Evolutionary conservation across 768 basidiomycete genomes (phyloP).

Genomic region (Mrakia hoshinonis): DNA sequence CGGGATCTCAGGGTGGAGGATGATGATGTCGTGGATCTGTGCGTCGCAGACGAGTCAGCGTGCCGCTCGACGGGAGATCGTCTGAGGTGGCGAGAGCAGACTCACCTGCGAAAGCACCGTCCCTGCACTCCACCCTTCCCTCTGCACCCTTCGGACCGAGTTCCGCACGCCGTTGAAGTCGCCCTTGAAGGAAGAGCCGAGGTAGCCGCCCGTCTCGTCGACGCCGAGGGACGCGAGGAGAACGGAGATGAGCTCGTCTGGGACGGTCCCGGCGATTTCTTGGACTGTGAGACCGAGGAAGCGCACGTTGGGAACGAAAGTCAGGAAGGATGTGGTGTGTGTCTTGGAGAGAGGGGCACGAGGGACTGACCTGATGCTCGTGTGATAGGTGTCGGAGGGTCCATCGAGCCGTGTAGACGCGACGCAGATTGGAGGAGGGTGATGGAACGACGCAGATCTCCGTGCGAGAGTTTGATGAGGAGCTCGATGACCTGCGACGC

Average conservation of each 20-base stretch:
- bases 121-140: slow-evolving; percentile 85
- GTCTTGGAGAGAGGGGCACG: no score
- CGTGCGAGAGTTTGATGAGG: slow-evolving; percentile 70
- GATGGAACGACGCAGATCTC: slow-evolving; percentile 92
- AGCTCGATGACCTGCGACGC: slow-evolving; percentile 51
- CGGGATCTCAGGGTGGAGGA: slow-evolving; percentile 70
- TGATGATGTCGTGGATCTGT: slow-evolving; percentile 82
- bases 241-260: slow-evolving; percentile 57
- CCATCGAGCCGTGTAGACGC: slow-evolving; percentile 66
- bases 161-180: slow-evolving; percentile 48
- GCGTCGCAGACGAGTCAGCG: not conserved
- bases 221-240: slow-evolving; percentile 68
- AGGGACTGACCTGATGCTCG: slow-evolving; percentile 51
- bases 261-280: slow-evolving; percentile 94
- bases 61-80: not conserved
- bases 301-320: not conserved
- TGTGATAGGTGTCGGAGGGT: slow-evolving; percentile 65
- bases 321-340: not conserved
- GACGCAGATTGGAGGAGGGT: slow-evolving; percentile 95
- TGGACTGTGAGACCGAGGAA: slow-evolving; percentile 49
- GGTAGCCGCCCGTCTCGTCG: slow-evolving; percentile 45
- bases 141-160: slow-evolving; percentile 65
- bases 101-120: slow-evolving; percentile 80
- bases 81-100: not conserved
- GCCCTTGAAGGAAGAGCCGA: slow-evolving; percentile 29